Percentiles rank a stretch among this genome's conserved stretches.
These are phyloP conservation scores for Russula lepida DNA, from an alignment of 768 basidiomycete species.

Conservation along the genomic window DNA sequence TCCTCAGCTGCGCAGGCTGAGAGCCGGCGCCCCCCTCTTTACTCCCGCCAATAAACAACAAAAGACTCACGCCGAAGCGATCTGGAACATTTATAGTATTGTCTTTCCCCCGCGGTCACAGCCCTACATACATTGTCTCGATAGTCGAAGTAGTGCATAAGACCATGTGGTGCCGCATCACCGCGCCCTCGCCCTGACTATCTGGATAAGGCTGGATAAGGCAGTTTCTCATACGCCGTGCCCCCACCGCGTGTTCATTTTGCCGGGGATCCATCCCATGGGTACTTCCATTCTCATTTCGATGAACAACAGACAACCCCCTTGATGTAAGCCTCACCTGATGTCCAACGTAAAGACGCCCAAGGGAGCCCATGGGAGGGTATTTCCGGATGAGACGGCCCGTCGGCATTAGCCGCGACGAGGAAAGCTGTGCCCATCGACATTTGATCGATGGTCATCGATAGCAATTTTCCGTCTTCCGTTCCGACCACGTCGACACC, in stretches of 20 bases:
- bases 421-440: background rate
- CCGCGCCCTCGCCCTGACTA: background rate
- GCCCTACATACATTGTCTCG: background rate
- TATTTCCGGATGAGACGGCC: background rate
- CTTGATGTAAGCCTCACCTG: background rate
- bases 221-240: constrained; percentile 13
- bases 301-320: background rate
- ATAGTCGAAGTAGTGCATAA: background rate
- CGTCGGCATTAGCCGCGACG: background rate
- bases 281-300: constrained; percentile 13
- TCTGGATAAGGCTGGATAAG: background rate
- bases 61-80: background rate
- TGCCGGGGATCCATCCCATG: background rate
- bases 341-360: background rate
- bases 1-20: background rate
- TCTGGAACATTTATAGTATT: background rate
- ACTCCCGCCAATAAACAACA: background rate
- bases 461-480: constrained; percentile 12
- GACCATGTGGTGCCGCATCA: background rate
- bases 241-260: constrained; percentile 3
- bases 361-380: no score
- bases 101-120: background rate
- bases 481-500: background rate
- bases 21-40: background rate
- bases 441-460: constrained; percentile 2